A percentile compares a stretch with the other conserved stretches of the same genome.
phyloP scores from a whole-genome alignment of 1,139 yeast genomes.

The Insectozyma bohioensis region DNA sequence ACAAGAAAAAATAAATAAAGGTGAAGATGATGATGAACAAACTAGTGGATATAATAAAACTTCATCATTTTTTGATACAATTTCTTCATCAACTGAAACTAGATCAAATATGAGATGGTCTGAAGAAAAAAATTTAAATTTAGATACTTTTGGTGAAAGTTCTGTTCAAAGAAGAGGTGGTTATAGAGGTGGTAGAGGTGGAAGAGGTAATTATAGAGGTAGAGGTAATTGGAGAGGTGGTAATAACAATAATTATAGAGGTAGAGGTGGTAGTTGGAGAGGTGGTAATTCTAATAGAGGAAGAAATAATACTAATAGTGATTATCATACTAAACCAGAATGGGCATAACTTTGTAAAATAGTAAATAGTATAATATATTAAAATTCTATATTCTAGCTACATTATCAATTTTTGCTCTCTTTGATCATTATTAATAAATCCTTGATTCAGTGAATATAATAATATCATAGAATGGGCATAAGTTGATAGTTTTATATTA shows the following conservation, averaged over 20 bases:
- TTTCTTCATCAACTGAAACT: constrained; percentile 58
- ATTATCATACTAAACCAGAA: constrained; percentile 35
- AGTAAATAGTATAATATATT: too few species aligned
- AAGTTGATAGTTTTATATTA: too few species aligned
- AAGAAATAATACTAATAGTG: constrained; percentile 20
- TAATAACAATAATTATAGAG: too few species aligned
- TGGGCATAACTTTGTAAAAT: constrained; percentile 44
- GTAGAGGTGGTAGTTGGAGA: constrained; percentile 15
- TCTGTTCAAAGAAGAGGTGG: constrained; percentile 31
- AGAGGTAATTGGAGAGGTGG: constrained; percentile 22
- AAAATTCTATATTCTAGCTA: constrained; percentile 17
- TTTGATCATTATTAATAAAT: too few species aligned
- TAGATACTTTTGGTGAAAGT: constrained; percentile 69
- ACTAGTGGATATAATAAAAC: constrained; percentile 53
- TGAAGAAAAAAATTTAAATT: constrained; percentile 59
- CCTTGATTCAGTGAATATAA: too few species aligned
- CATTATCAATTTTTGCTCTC: constrained; percentile 33
- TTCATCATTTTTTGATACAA: constrained; percentile 78
- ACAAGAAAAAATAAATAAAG: constrained; percentile 7
- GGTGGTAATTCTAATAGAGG: constrained; percentile 9
- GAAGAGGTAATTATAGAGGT: constrained; percentile 27
- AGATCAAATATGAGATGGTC: constrained; percentile 51
- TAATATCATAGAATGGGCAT: too few species aligned
- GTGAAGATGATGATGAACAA: constrained; percentile 24
- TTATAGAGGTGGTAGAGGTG: constrained; percentile 30